These are phyloP conservation scores for Saussurea involucrata DNA, from an alignment of 129 eudicot genomes.

Conservation along the genomic window DNA sequence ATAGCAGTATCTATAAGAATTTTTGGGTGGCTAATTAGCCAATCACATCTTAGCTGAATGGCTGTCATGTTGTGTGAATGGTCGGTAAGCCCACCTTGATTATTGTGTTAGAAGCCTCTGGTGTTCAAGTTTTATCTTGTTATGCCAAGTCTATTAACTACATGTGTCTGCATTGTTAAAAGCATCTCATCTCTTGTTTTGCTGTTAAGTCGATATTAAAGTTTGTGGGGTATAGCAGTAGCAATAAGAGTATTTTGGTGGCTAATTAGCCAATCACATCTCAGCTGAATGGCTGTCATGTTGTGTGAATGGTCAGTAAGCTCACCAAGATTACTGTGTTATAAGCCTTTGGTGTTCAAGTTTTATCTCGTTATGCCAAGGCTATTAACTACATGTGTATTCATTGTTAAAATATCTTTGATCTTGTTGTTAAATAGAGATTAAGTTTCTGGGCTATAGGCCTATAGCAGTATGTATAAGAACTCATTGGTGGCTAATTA, in stretches of 20 bases:
- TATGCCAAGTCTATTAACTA: background rate
- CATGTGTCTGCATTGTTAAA: background rate
- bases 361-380: background rate
- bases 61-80: background rate
- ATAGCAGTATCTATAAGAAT: background rate
- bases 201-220: background rate
- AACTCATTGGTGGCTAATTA: background rate
- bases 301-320: conserved; percentile 25
- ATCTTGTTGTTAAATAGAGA: background rate
- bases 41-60: background rate
- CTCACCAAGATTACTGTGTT: conserved; percentile 12
- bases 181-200: background rate
- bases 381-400: background rate
- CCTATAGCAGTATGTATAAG: background rate
- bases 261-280: conserved; percentile 2
- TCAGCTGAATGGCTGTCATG: background rate
- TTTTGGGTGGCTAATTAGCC: conserved; percentile 5
- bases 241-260: background rate
- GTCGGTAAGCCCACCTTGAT: background rate
- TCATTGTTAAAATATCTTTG: background rate
- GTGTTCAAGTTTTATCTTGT: background rate
- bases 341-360: background rate
- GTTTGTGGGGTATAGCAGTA: background rate
- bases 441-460: background rate
- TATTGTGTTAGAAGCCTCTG: background rate